phyloP scores from a whole-genome alignment of 108 stramenopile species.

The Stephanodiscus minutulus region DNA sequence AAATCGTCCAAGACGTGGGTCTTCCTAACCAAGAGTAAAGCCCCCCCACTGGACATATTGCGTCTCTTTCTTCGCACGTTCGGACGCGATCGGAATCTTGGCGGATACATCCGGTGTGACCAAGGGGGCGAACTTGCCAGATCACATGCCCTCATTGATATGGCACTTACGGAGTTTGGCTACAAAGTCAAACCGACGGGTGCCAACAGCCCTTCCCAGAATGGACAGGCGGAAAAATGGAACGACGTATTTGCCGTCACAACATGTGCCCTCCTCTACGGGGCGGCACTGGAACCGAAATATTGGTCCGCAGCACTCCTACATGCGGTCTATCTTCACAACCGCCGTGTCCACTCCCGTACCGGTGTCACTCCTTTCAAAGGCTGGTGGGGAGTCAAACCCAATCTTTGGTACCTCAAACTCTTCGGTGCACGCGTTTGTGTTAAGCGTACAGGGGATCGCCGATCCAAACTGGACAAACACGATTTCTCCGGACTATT shows the following conservation, averaged over 20 bases:
- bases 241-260: background rate
- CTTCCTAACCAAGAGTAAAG: background rate
- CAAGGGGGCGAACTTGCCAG: conserved; percentile 9
- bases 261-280: background rate
- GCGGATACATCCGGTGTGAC: conserved; percentile 4
- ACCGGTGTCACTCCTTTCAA: background rate
- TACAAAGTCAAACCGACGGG: conserved; percentile 7
- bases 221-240: background rate
- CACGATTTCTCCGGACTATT: conserved; percentile 7
- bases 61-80: background rate
- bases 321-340: conserved; percentile 19
- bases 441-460: conserved; percentile 1
- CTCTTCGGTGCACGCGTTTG: conserved; percentile 8
- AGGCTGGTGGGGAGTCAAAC: background rate
- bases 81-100: background rate
- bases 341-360: background rate
- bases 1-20: background rate
- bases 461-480: conserved; percentile 1
- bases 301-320: background rate
- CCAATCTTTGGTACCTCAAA: background rate
- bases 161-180: background rate
- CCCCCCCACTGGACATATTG: conserved; percentile 1
- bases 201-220: no score
- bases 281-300: background rate
- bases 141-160: background rate